Base-by-base conservation (phyloP, 2,329 filamentous ascomycete genomes). In the Emydomyces testavorans region DNA sequence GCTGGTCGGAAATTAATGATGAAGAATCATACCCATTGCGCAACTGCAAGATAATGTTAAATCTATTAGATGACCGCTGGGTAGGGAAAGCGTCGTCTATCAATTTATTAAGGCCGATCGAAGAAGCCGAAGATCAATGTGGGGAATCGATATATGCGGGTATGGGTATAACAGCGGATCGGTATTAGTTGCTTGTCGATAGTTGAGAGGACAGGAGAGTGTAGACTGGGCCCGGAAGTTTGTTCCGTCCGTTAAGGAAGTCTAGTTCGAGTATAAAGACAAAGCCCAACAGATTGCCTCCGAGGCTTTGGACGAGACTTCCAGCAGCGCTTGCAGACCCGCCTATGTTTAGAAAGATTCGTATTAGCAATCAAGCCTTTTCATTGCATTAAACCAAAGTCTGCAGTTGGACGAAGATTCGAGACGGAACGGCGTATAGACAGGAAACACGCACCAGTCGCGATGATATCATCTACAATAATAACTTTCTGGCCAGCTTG, bases 401-500 rank as follows among this genome's bases (percentile, higher is more conserved):
- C n/a, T n/a, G n/a, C n/a, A n/a, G n/a, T n/a, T n/a, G n/a, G n/a
- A n/a, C n/a, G n/a, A n/a, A n/a, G n/a, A n/a, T n/a, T n/a, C n/a
- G n/a, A n/a, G n/a, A n/a, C n/a, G n/a, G n/a, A n/a, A n/a, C n/a
- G n/a, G n/a, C n/a, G n/a, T n/a, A n/a, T n/a, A n/a, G n/a, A n/a
- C n/a, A n/a, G n/a, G n/a, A n/a, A n/a, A n/a, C 26, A 42, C 39
- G 66, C 74, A 94, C 90, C 90, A 55, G 92, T 98, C 49, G 92
- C 92, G 71, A 98, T 96, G 62, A 98, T 94, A 66, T 98, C 92
- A 67, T 98, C 92, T 26, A 98, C 88, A 56, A 98, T 77, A 53
- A 98, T 72, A 50, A 94, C 90, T 66, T 83, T 89, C 71, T 94
- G 86, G 29, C 89, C 89, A 44, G 79, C 75, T 70, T 84, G 82